Percentiles rank a stretch among this genome's conserved stretches.
Conservation (phyloP, 2,329 filamentous ascomycete genomes). For the Dothidotthia symphoricarpi region DNA sequence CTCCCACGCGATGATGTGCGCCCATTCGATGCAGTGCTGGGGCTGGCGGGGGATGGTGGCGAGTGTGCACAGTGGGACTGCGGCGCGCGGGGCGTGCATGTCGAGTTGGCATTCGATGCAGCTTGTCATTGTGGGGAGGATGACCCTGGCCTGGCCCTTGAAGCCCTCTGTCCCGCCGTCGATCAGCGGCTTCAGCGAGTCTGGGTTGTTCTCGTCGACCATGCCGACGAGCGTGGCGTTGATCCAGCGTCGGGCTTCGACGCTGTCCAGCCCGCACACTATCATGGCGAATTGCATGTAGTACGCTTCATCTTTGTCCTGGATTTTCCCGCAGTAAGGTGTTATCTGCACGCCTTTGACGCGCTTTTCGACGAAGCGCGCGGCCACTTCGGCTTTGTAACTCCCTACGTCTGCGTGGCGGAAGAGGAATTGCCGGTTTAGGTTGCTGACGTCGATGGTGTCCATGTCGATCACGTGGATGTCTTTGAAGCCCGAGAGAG, state of each 20-base stretch:
- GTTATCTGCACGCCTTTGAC: conserved; percentile 92
- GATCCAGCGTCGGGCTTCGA: conserved; percentile 98
- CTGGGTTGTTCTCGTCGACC: conserved; percentile 78
- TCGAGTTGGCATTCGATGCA: conserved; percentile 98
- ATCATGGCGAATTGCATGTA: conserved; percentile 96
- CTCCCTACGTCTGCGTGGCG: conserved; percentile 88
- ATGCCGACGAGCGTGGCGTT: conserved; percentile 90
- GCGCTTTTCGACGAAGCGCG: conserved; percentile 82
- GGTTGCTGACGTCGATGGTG: conserved; percentile 96
- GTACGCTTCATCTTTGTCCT: conserved; percentile 93
- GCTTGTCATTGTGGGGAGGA: conserved; percentile 86
- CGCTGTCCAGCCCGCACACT: conserved; percentile 92
- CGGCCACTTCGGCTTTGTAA: conserved; percentile 89
- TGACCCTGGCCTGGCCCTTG: conserved; percentile 92
- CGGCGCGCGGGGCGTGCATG: conserved; percentile 97
- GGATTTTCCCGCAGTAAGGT: conserved; percentile 89
- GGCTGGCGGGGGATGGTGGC: conserved; percentile 95
- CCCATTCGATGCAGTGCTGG: conserved; percentile 98
- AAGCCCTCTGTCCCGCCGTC: conserved; percentile 98
- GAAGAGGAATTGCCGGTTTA: conserved; percentile 97
- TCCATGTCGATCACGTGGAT: conserved; percentile 99
- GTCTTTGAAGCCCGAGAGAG: conserved; percentile 90
- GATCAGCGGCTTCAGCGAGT: conserved; percentile 88
- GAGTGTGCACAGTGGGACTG: conserved; percentile 92
- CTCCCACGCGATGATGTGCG: conserved; percentile 97